A percentile compares a stretch with the other conserved stretches of the same genome.
Evolutionary conservation across 495 filamentous ascomycete genomes (phyloP).

Genomic region (Aspergillus funiculosus): DNA sequence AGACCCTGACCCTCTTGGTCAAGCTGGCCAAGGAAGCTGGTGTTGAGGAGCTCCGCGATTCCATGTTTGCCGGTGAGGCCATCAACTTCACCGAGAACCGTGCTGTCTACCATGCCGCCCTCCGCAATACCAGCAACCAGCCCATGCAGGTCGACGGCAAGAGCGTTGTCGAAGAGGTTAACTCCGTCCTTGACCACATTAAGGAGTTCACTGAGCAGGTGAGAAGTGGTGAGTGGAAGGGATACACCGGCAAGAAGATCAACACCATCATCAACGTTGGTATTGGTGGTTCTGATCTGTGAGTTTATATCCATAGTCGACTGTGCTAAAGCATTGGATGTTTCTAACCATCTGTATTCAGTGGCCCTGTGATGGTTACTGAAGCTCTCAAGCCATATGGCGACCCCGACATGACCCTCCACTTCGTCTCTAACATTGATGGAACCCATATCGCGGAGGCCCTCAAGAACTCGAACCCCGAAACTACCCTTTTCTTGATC

Average conservation of each 20-base stretch:
- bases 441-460: slow-evolving; percentile 97
- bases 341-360: slow-evolving; percentile 42
- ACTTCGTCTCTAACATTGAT: slow-evolving; percentile 99
- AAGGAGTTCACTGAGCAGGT: slow-evolving; percentile 95
- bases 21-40: slow-evolving; percentile 86
- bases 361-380: slow-evolving; percentile 96
- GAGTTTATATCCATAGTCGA: slow-evolving; percentile 29
- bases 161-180: slow-evolving; percentile 92
- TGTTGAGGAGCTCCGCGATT: slow-evolving; percentile 88
- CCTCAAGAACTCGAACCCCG: slow-evolving; percentile 78
- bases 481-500: slow-evolving; percentile 95
- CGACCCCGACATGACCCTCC: slow-evolving; percentile 73
- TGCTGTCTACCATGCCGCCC: slow-evolving; percentile 90
- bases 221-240: slow-evolving; percentile 93
- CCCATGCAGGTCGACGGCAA: slow-evolving; percentile 90
- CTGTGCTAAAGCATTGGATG: not conserved
- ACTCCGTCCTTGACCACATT: slow-evolving; percentile 90
- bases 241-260: slow-evolving; percentile 95
- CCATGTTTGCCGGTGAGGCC: slow-evolving; percentile 93
- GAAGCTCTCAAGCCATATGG: slow-evolving; percentile 95
- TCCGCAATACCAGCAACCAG: slow-evolving; percentile 80
- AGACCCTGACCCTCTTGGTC: slow-evolving; percentile 80
- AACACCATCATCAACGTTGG: slow-evolving; percentile 95
- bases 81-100: slow-evolving; percentile 99
- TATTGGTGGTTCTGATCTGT: slow-evolving; percentile 98